Base-by-base conservation (phyloP, 2,329 filamentous ascomycete species). In the Hypoxylon sp. region DNA sequence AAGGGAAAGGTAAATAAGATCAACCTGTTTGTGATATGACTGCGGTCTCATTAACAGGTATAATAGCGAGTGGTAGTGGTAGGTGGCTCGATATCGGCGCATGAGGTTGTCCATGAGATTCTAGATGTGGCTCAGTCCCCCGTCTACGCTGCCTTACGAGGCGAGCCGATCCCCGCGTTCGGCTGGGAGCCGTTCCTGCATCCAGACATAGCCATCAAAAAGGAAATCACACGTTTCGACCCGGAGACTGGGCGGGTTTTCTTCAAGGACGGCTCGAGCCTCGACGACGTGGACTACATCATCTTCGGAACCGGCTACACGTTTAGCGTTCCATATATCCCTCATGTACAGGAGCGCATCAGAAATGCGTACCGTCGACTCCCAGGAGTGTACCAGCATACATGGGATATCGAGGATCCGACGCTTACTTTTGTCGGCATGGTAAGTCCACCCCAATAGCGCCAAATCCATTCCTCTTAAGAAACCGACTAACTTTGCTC, bases 221-320 rank as follows among this genome's bases (percentile, higher is more conserved):
- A 82, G 20, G 80, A 82, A 2, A 82, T 86, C n/a, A 75, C 76
- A 3, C 72, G 77, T 4, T 73, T 85, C 4, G 76, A 75, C 9
- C 72, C 78, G 0, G 56, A 65, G 42, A 69, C 71, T 0, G 75
- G 81, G 18, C 78, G 76, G 0, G 79, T 87, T 0, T 76, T 81
- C 30, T 87, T 89, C 52, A 79, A 80, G 45, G 84, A 88, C 51
- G 85, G 85, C 0, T 81, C 80, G 0, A 77, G 70, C 0, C 74
- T 85, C 0, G 72, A 80, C 0, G 78, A 82, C 4, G 81, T 89
- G 7, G 86, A 89, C 66, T 74, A 84, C 53, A 79, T 89, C 26
- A 82, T 89, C 40, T 87, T 89, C 58, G 86, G 84, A 3, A 89
- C 87, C 0, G 87, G 87, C 0, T 88, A 87, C 70, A 82, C 81